phyloP scores from a whole-genome alignment of 2,329 filamentous ascomycete species.

The Botrytis cinerea region DNA sequence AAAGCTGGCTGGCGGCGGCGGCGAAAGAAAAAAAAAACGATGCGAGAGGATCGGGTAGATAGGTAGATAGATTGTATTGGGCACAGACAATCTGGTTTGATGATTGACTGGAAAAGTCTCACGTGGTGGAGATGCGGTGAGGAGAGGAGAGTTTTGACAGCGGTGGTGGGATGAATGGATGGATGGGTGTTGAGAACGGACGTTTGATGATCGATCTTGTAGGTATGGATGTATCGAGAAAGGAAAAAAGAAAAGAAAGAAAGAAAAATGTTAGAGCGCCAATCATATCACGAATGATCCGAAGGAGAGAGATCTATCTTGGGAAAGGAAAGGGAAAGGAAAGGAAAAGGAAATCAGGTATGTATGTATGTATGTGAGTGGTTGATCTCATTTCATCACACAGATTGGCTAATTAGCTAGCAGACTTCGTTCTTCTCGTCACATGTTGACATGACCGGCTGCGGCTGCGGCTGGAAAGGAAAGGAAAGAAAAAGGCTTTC shows the following conservation, averaged over 20 bases:
- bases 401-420: too few species aligned
- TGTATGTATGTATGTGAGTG: too few species aligned
- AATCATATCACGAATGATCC: background rate
- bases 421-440: background rate
- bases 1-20: background rate
- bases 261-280: background rate
- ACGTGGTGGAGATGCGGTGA: background rate
- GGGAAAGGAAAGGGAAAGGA: too few species aligned
- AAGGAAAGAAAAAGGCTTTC: background rate
- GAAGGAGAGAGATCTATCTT: too few species aligned
- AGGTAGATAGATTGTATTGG: too few species aligned
- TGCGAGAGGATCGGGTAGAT: background rate
- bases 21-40: background rate
- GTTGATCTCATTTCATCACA: too few species aligned
- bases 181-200: background rate
- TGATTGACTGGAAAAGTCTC: background rate
- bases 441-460: background rate
- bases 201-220: background rate
- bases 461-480: too few species aligned
- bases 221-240: too few species aligned
- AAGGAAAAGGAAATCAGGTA: too few species aligned
- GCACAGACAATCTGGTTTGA: background rate
- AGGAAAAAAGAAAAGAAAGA: background rate
- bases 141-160: conserved; percentile 7
- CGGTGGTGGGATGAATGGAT: background rate